These are phyloP conservation scores for Chamaecyparis obtusa DNA, from an alignment of 75 land plant species.

Conservation along the genomic window DNA sequence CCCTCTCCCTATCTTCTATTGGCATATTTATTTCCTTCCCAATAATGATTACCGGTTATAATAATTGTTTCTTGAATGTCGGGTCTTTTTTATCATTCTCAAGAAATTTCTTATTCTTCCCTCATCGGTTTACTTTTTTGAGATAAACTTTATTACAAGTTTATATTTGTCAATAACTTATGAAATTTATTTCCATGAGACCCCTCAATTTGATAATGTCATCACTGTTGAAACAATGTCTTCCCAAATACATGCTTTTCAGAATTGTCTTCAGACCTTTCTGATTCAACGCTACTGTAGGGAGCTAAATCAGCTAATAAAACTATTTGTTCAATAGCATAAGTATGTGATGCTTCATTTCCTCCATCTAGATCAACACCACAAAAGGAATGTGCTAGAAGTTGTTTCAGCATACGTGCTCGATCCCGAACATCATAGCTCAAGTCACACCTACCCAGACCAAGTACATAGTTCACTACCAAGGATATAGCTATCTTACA, in stretches of 20 bases:
- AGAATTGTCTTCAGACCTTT: not conserved
- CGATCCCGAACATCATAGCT: constrained; percentile 95
- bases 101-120: too few relatives aligned
- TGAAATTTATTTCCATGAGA: too few relatives aligned
- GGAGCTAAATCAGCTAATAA: constrained; percentile 1
- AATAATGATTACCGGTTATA: too few relatives aligned
- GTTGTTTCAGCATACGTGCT: constrained; percentile 67
- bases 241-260: not conserved
- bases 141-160: too few relatives aligned
- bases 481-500: not conserved
- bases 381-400: constrained; percentile 20
- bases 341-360: not conserved
- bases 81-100: too few relatives aligned
- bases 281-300: not conserved
- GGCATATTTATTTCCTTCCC: too few relatives aligned
- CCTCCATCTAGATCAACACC: constrained; percentile 18
- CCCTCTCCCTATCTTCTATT: too few relatives aligned
- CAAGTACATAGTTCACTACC: constrained; percentile 51
- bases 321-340: not conserved
- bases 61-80: too few relatives aligned
- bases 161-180: too few relatives aligned
- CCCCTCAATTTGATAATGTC: too few relatives aligned
- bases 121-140: too few relatives aligned
- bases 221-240: not conserved
- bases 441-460: constrained; percentile 68